Base-by-base conservation (phyloP, 768 basidiomycete species). In the Leccinellum luteum region DNA sequence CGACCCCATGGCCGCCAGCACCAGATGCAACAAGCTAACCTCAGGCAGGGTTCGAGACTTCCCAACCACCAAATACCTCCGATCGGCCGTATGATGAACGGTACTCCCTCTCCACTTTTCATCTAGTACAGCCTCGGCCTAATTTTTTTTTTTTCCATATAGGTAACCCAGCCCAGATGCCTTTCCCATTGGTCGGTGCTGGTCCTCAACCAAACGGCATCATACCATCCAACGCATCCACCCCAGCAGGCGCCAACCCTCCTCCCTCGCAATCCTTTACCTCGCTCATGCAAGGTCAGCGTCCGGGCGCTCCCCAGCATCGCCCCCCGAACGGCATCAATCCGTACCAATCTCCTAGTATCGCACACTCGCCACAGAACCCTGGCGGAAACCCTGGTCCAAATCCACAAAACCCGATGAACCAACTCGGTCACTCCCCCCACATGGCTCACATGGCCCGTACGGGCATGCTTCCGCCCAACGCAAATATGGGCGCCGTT, bases 271-370 rank as follows among this genome's bases (percentile, higher is more conserved):
- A 69, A 63, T 69, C 56, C 59, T 76, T 66, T 57, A 75, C 67
- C 43, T 51, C 63, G n/a, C 68, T 74, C 61, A 62, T 75, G 48
- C 71, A 69, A 2, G 71, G 68, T 7, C 78, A 74, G 43, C 72
- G 73, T 23, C 65, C 68, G 6, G 62, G 59, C 13, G 56, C 48
- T 3, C 71, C 71, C 15, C 80, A 72, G 58, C 80, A 78, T 59
- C 80, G 79, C 23, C 70, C 65, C 3, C 74, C 78, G 19, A 81
- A 81, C 54, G 83, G 80, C 14, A 59, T 73, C 14, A 63, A 72
- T 55, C 80, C 81, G 9, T 88, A 84, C 69, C 84, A 80, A 43
- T 87, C 85, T 21, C 87, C 87, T 4, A 85, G 81, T 2, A 85
- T 88, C 71, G 76, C 84, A 2, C 79, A 81, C 51, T 85, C 85